Evolutionary conservation across 208 protist species (phyloP), one percentile per base, ranked within the genome.

Genomic region (Leishmania lainsoni): DNA sequence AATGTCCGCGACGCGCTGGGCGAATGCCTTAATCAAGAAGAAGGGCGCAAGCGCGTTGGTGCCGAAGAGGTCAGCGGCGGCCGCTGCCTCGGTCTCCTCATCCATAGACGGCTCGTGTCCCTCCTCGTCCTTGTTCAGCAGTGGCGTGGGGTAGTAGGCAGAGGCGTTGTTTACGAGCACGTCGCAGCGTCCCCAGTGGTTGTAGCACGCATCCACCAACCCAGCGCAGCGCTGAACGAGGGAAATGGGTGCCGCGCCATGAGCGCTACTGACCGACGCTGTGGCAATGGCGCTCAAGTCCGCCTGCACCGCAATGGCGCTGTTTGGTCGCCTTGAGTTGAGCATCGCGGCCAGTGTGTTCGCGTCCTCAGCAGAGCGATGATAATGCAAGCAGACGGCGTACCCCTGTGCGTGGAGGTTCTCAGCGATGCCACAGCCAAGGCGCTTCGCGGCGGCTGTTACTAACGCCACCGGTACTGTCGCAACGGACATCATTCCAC

Each of bases 81-180:
- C 81, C 17, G 72, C 71, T 69, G 91, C 89, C 58, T 77, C 72
- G 2, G 73, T 39, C 35, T 70, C 71, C 42, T 48, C 65, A 39
- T n/a, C 32, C 5, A 54, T 16, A n/a, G 26, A 39, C n/a, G 32
- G 26, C 5, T 79, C 71, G 17, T 42, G 66, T 6, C 10, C 69
- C 22, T 52, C 69, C 10, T n/a, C 69, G 22, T 8, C 69, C 6
- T 65, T 26, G 35, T 74, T 70, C 39, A 92, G 51, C 54, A 97
- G 83, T 52, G 91, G 90, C 1, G 91, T 94, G 32, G 93, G 89
- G 69, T 89, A 92, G 75, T 90, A 97, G 9, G 91, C 86, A 2
- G 93, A 97, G 65, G 93, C 93, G 79, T 94, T 97, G 85, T 97
- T 97, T n/a, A 97, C 91, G 51, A 97, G 83, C 49, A 92, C 91